Evolutionary conservation across 306 rosid genomes (phyloP), one percentile per base, ranked within the genome.

Genomic region (Lupinus albus): DNA sequence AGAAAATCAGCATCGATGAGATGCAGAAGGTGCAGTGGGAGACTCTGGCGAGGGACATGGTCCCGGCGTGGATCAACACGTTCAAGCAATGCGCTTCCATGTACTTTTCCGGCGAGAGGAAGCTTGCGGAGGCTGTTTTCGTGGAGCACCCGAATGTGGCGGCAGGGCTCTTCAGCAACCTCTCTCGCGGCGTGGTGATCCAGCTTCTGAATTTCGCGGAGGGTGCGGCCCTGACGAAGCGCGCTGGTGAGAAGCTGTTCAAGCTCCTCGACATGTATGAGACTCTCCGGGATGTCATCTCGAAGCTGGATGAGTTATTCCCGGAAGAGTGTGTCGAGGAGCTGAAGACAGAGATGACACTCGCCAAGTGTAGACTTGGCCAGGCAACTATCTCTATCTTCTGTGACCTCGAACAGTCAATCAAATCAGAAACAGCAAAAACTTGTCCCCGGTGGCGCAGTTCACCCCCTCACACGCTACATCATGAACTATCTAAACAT

Each of bases 211-310:
- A 87, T 67, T 87, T 87, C 30, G 85, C 84, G 0, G 88, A 82
- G 61, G 90, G 86, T 0, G 78, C 82, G 0, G 80, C 90, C 6
- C 71, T 87, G 88, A 76, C 88, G 2, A 87, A 78, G 20, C 86
- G 86, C 6, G 80, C 93, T 0, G 76, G 71, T 0, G 93, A 87
- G 79, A 87, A 87, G 49, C 78, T 87, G 11, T 87, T 87, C 73
- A 87, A 87, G 59, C 55, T 79, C 18, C 83, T 87, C 0, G 93
- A 87, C 77, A 84, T 87, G 86, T 87, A 76, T 32, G 89, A 87
- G 78, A 67, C 85, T 0, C 64, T 87, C 8, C 74, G 83, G 0
- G 86, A 87, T 6, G 58, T 59, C 15, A 72, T 76, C 28, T 78
- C 82, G 0, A 32, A 12, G 3, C 35, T 84, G 13, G 77, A 74